phyloP scores from a whole-genome alignment of 2,329 filamentous ascomycete species.

The Botrytis sinoallii region DNA sequence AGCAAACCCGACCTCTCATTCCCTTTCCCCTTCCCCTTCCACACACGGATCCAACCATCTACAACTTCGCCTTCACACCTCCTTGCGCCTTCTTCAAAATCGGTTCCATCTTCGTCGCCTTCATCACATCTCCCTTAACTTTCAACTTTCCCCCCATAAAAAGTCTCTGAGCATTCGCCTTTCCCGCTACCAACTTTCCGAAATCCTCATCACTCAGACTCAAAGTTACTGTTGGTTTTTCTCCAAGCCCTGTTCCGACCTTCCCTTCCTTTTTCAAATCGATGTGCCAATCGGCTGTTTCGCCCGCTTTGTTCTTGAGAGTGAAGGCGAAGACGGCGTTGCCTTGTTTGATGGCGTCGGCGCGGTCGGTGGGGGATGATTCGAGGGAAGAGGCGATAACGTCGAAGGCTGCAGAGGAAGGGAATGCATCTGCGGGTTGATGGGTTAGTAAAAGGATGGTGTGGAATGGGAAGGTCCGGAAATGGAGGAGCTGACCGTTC shows the following conservation, averaged over 20 bases:
- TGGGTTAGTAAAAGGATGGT: background rate
- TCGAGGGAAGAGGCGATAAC: constrained; percentile 72
- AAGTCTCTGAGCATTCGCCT: constrained; percentile 89
- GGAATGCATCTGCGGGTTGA: constrained; percentile 65
- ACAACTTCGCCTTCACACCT: constrained; percentile 19
- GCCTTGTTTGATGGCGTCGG: constrained; percentile 86
- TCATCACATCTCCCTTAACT: constrained; percentile 98
- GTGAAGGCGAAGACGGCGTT: constrained; percentile 87
- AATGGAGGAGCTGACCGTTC: background rate
- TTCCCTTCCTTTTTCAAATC: constrained; percentile 88
- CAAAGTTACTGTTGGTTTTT: constrained; percentile 87
- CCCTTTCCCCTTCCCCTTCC: no score
- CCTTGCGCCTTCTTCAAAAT: constrained; percentile 17
- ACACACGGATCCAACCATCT: background rate
- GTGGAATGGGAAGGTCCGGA: background rate
- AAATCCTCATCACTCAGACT: constrained; percentile 84
- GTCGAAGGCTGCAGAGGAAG: constrained; percentile 89
- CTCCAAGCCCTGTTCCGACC: constrained; percentile 73
- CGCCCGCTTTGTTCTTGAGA: constrained; percentile 80
- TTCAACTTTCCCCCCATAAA: constrained; percentile 98
- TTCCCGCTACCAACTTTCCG: constrained; percentile 73
- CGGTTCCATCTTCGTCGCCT: constrained; percentile 86
- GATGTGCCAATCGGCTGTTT: constrained; percentile 86
- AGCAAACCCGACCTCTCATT: background rate
- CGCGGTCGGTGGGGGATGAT: constrained; percentile 67